Evolutionary conservation across 371 early-diverging fungal species (phyloP), one percentile per base, ranked within the genome.

Genomic region (Dinochytrium kinnereticum): DNA sequence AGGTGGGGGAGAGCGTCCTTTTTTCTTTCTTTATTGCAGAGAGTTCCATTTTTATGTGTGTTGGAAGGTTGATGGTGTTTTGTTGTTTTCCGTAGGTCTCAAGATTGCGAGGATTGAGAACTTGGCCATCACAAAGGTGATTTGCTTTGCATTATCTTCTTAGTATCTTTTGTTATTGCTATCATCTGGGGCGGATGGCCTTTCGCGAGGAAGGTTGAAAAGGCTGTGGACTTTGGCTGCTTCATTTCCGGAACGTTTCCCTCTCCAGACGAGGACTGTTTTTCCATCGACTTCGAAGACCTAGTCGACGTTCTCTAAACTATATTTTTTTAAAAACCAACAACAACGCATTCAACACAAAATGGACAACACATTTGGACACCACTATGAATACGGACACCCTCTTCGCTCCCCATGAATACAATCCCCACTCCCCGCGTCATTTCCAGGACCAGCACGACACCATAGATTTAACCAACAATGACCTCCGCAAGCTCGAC

Each of bases 101-200:
- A 93, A 94, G 77, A 94, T 97, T 55, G 90, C 94, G 65, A 85
- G 87, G 71, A 93, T 98, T 69, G 98, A 98, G 81, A 97, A 98
- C 82, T 85, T 98, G 31, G 95, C 96, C 66, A 93, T 92, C 13
- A 92, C 96, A 19, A 95, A 92, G 87, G 94, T 94, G 86, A 67
- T 37, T 28, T 24, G 10, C 61, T 3, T 15, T 37, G 68, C 38
- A 49, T 51, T 67, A 2, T 21, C 21, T 64, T n/a, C n/a, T n/a
- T n/a, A n/a, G n/a, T n/a, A n/a, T n/a, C n/a, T n/a, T n/a, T n/a
- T n/a, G n/a, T n/a, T n/a, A n/a, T n/a, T n/a, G n/a, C n/a, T n/a
- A n/a, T n/a, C n/a, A n/a, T n/a, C n/a, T n/a, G n/a, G n/a, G n/a
- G n/a, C n/a, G n/a, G n/a, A n/a, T n/a, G n/a, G n/a, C n/a, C n/a